Evolutionary conservation across 371 early-diverging fungal species (phyloP).

Genomic region (Lichtheimia ornata): DNA sequence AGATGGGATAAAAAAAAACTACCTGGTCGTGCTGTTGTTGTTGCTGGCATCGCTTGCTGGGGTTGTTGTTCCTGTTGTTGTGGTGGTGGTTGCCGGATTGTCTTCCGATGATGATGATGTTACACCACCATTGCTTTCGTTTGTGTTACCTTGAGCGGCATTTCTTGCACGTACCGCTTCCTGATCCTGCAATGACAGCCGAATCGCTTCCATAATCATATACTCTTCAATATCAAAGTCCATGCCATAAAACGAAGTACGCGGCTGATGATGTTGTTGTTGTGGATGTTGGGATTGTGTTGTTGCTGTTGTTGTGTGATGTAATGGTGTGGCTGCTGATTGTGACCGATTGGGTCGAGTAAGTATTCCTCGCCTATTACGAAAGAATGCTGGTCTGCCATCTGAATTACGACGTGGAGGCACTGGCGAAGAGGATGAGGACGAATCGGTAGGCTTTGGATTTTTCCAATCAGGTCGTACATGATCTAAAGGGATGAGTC

Average conservation of each 20-base stretch:
- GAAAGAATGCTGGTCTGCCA: constrained; percentile 13
- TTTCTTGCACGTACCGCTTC: constrained; percentile 31
- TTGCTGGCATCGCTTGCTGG: neutral
- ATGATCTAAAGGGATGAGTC: constrained; percentile 52
- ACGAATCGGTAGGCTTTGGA: constrained; percentile 28
- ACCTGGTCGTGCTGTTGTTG: neutral
- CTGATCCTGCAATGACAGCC: constrained; percentile 70
- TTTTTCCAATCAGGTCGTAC: constrained; percentile 73
- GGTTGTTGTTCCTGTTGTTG: neutral
- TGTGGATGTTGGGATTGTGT: constrained; percentile 43
- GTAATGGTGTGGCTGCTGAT: constrained; percentile 41
- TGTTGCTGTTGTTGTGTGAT: constrained; percentile 48
- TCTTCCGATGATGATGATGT: neutral
- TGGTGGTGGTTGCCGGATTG: neutral
- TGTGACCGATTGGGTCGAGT: constrained; percentile 45
- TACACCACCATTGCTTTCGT: neutral
- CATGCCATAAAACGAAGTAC: constrained; percentile 39
- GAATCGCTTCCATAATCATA: constrained; percentile 90
- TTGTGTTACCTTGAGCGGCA: neutral
- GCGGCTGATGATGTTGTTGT: constrained; percentile 68
- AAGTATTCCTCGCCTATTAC: constrained; percentile 19
- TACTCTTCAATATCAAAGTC: constrained; percentile 86
- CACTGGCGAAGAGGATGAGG: constrained; percentile 2
- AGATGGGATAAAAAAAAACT: neutral
- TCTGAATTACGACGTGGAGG: constrained; percentile 1